Evolutionary conservation across 441 rosid species (phyloP).

Genomic region (Mallotus repandus): DNA sequence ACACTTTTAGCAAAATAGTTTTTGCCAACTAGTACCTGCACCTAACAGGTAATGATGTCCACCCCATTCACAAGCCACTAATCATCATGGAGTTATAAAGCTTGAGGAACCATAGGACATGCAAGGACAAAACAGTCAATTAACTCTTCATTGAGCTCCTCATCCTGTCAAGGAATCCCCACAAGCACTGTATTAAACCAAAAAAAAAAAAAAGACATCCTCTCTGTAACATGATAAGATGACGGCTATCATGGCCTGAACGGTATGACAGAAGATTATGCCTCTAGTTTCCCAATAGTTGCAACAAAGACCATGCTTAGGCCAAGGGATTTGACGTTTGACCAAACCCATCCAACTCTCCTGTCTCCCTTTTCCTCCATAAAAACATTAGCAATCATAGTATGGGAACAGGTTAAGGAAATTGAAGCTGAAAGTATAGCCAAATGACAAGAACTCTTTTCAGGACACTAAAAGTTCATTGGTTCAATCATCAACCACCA

Average conservation of each 20-base stretch:
- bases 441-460: too few relatives aligned
- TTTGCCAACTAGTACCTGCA: constrained; percentile 36
- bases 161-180: constrained; percentile 13
- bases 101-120: constrained; percentile 20
- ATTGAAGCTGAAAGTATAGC: not conserved
- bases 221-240: constrained; percentile 29
- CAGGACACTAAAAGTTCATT: too few relatives aligned
- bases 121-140: constrained; percentile 33
- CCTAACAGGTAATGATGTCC: constrained; percentile 42
- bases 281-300: constrained; percentile 31
- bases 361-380: not conserved
- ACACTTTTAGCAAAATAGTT: constrained; percentile 16
- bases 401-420: not conserved
- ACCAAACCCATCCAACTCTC: not conserved
- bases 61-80: constrained; percentile 26
- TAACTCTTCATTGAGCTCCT: constrained; percentile 24
- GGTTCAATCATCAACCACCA: too few relatives aligned
- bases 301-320: constrained; percentile 29
- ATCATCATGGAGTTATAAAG: constrained; percentile 21
- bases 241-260: constrained; percentile 36
- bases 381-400: not conserved
- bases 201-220: constrained; percentile 6
- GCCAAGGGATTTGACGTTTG: constrained; percentile 6
- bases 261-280: constrained; percentile 28
- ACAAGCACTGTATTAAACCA: constrained; percentile 8